Evolutionary conservation across 768 basidiomycete genomes (phyloP).

Genomic region (Rhodotorula kratochvilovae): DNA sequence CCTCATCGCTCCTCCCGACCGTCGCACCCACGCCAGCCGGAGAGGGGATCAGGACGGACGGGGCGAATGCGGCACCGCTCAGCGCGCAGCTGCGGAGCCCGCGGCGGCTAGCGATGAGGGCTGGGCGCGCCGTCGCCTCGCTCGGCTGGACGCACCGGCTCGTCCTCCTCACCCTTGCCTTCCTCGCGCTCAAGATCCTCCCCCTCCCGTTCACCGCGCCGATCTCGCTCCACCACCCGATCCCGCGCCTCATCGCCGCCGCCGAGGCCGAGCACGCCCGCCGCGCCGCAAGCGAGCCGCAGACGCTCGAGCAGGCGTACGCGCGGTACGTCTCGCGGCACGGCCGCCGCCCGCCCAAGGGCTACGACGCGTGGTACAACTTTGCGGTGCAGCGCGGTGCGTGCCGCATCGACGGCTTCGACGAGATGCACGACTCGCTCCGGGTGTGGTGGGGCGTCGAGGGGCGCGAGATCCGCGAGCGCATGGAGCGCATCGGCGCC

Average conservation of each 20-base stretch:
- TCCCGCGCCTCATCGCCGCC: background rate
- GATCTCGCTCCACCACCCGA: background rate
- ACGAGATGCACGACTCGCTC: slow-evolving; percentile 5
- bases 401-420: slow-evolving; percentile 17
- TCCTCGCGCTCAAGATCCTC: background rate
- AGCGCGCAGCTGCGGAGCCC: background rate
- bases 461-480: slow-evolving; percentile 4
- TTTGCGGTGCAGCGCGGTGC: background rate
- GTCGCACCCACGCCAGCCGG: no score
- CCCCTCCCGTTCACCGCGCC: slow-evolving; percentile 6
- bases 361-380: slow-evolving; percentile 15
- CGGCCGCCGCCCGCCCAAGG: slow-evolving; percentile 4
- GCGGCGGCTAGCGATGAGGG: background rate
- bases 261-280: background rate
- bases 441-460: slow-evolving; percentile 9
- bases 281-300: background rate
- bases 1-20: background rate
- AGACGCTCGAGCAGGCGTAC: background rate
- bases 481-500: background rate
- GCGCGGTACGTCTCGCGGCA: background rate
- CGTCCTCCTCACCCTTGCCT: slow-evolving; percentile 6
- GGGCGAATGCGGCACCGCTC: background rate
- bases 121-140: background rate
- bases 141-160: background rate
- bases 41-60: no score